These are phyloP conservation scores for Talaromyces borbonicus DNA, from an alignment of 495 filamentous ascomycete genomes.

Conservation along the genomic window DNA sequence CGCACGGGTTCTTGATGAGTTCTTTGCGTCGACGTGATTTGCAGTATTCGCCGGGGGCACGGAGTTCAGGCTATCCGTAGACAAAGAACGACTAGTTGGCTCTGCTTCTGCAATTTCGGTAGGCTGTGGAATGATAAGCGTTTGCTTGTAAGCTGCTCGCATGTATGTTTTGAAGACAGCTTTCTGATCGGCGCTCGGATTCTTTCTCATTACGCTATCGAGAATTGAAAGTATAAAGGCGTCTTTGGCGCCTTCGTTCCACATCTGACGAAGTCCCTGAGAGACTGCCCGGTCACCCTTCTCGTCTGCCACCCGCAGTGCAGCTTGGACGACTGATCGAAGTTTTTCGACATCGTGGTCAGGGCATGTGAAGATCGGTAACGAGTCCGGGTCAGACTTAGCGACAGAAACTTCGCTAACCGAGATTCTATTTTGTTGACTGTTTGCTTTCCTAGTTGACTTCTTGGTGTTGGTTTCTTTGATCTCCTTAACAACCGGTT, in stretches of 20 bases:
- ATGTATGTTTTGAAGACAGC: constrained; percentile 20
- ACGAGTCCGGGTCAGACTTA: constrained; percentile 10
- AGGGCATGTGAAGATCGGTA: constrained; percentile 15
- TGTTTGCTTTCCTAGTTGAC: constrained; percentile 9
- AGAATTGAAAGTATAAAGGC: constrained; percentile 18
- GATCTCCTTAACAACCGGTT: constrained; percentile 3
- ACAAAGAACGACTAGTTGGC: constrained; percentile 11
- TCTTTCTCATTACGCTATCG: constrained; percentile 16
- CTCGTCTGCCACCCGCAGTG: constrained; percentile 16
- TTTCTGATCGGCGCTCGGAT: constrained; percentile 15
- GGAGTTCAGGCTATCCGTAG: constrained; percentile 37
- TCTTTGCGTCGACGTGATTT: constrained; percentile 22
- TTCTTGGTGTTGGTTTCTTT: constrained; percentile 9
- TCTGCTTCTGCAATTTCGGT: constrained; percentile 1
- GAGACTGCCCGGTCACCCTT: constrained; percentile 17
- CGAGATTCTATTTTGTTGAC: constrained; percentile 10
- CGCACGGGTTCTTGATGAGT: constrained; percentile 1
- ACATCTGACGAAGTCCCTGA: constrained; percentile 20
- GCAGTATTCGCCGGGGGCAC: constrained; percentile 38
- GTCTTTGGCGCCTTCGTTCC: constrained; percentile 18
- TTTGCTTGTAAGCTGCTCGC: constrained; percentile 15
- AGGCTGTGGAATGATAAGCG: constrained; percentile 10
- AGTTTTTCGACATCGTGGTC: constrained; percentile 21
- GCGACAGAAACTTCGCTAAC: not conserved
- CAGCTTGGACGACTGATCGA: constrained; percentile 14